These are phyloP conservation scores for Orbilia brochopaga DNA, from an alignment of 2,329 filamentous ascomycete species.

Conservation along the genomic window DNA sequence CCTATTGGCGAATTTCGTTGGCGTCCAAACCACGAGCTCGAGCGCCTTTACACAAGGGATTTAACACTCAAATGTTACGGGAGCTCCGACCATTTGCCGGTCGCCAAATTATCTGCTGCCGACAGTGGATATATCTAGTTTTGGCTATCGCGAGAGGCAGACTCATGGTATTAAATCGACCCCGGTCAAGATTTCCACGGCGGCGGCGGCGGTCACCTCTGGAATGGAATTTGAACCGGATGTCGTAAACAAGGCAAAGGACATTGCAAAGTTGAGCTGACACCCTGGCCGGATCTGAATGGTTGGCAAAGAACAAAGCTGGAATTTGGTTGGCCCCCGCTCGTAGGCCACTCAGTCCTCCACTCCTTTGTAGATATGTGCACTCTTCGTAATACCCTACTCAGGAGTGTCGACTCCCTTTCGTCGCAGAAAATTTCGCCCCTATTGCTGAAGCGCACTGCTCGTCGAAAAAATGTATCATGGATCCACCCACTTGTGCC, in stretches of 20 bases:
- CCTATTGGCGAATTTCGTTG: constrained; percentile 17
- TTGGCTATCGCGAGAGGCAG: too few species aligned
- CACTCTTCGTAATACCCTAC: too few species aligned
- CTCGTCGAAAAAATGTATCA: too few species aligned
- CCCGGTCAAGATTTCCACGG: too few species aligned
- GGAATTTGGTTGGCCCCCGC: constrained; percentile 18
- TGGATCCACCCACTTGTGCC: too few species aligned
- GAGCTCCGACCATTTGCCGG: constrained; percentile 2
- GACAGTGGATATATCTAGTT: constrained; percentile 19
- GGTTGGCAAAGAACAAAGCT: constrained; percentile 23
- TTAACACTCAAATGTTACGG: too few species aligned
- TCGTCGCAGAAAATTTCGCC: too few species aligned
- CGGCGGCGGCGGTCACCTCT: too few species aligned
- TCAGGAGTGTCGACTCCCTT: too few species aligned
- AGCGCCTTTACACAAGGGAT: constrained; percentile 15
- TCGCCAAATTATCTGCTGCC: constrained; percentile 11
- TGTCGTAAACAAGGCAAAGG: constrained; percentile 1
- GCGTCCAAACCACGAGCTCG: constrained; percentile 14
- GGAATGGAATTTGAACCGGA: constrained; percentile 30
- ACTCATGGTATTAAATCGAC: too few species aligned
- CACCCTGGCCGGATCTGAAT: constrained; percentile 14
- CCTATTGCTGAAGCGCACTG: too few species aligned
- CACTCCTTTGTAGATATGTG: not conserved
- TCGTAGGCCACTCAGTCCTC: not conserved
- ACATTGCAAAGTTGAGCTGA: constrained; percentile 21